Conservation (phyloP, 306 rosid species). For the Rubus parviflorus region DNA sequence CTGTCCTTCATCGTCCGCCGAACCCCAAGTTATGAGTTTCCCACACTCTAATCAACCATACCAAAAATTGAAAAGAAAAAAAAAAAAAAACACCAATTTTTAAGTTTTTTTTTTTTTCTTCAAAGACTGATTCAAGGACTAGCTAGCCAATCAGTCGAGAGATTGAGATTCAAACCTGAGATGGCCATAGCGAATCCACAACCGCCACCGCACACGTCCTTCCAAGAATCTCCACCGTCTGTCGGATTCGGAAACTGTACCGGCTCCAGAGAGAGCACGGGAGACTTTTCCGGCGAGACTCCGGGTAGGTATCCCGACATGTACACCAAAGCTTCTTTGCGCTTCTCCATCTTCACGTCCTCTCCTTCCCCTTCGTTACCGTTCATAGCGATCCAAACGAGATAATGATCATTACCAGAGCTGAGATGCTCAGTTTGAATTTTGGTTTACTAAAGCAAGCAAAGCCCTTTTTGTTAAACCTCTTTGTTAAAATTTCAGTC, state of each 20-base stretch:
- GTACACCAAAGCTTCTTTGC: constrained; percentile 46
- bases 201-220: constrained; percentile 82
- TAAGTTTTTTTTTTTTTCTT: too few relatives aligned
- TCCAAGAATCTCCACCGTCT: constrained; percentile 55
- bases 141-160: background rate
- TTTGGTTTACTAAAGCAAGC: constrained; percentile 14
- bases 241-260: constrained; percentile 41
- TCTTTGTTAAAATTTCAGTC: background rate
- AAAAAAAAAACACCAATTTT: too few relatives aligned
- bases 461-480: background rate
- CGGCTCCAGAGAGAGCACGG: constrained; percentile 50
- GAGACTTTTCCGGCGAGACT: constrained; percentile 62
- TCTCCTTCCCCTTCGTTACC: constrained; percentile 42
- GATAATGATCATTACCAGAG: background rate
- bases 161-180: constrained; percentile 58
- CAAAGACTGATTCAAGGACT: too few relatives aligned
- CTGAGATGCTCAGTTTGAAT: background rate
- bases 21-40: constrained; percentile 85
- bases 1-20: constrained; percentile 72
- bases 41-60: constrained; percentile 48
- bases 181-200: constrained; percentile 91
- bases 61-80: background rate
- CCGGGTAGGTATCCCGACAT: constrained; percentile 97
- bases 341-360: constrained; percentile 39
- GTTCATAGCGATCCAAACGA: constrained; percentile 37